phyloP scores from a whole-genome alignment of 257 asterid species.

The Capsicum baccatum region DNA sequence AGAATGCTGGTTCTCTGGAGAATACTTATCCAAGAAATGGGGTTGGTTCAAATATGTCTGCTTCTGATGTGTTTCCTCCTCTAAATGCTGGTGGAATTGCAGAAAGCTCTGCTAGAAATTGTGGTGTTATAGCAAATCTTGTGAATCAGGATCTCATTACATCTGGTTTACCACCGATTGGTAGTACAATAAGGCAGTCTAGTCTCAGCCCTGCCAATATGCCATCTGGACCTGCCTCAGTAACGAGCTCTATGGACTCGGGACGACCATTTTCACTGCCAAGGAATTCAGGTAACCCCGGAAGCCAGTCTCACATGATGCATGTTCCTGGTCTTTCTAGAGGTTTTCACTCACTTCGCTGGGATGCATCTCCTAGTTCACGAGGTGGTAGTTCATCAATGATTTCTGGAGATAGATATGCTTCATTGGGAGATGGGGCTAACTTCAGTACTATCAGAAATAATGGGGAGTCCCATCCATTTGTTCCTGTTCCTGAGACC shows the following conservation, averaged over 20 bases:
- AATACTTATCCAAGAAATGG: slow-evolving; percentile 53
- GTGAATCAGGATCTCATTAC: slow-evolving; percentile 54
- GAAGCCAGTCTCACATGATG: slow-evolving; percentile 51
- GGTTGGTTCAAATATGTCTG: slow-evolving; percentile 42
- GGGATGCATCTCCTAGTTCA: slow-evolving; percentile 56
- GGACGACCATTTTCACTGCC: slow-evolving; percentile 49
- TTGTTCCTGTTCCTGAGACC: slow-evolving; percentile 55
- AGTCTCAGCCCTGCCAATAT: slow-evolving; percentile 41
- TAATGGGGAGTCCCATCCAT: slow-evolving; percentile 53
- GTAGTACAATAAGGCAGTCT: slow-evolving; percentile 49
- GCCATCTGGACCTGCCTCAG: slow-evolving; percentile 41
- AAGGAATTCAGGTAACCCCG: slow-evolving; percentile 38
- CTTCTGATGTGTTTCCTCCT: slow-evolving; percentile 49
- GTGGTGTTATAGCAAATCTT: slow-evolving; percentile 39
- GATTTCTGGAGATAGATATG: slow-evolving; percentile 55
- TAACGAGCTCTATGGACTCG: slow-evolving; percentile 44
- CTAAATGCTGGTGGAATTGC: slow-evolving; percentile 46
- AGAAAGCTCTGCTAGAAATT: slow-evolving; percentile 58
- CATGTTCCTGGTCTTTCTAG: slow-evolving; percentile 52
- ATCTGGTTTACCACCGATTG: slow-evolving; percentile 46
- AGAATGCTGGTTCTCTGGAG: slow-evolving; percentile 48
- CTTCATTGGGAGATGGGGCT: slow-evolving; percentile 48
- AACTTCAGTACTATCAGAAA: slow-evolving; percentile 54
- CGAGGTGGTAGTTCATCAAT: slow-evolving; percentile 53
- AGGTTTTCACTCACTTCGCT: slow-evolving; percentile 50